Evolutionary conservation across 345 rosid species (phyloP).

Genomic region (Gossypium bickii): DNA sequence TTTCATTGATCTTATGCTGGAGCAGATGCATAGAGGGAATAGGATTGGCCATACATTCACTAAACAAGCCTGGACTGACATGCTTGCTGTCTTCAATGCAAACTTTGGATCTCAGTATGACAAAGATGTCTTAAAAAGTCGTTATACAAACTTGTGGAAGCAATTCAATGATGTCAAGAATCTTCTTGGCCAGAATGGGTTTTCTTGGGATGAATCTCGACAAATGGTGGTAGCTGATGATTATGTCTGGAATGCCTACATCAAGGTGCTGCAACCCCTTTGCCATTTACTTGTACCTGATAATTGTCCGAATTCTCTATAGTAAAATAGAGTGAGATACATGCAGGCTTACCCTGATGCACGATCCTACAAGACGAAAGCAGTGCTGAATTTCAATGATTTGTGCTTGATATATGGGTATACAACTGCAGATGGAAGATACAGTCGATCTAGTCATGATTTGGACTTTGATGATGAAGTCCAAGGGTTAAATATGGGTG

Average conservation of each 20-base stretch:
- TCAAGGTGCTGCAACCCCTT: constrained; percentile 44
- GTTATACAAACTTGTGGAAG: constrained; percentile 74
- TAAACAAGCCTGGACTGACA: constrained; percentile 81
- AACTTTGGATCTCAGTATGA: constrained; percentile 75
- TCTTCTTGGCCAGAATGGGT: constrained; percentile 64
- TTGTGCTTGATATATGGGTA: constrained; percentile 73
- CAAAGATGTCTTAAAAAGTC: constrained; percentile 69
- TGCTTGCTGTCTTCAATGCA: constrained; percentile 58
- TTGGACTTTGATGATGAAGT: constrained; percentile 63
- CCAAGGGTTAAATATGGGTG: constrained; percentile 48
- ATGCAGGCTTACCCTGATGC: constrained; percentile 72
- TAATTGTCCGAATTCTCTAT: not conserved
- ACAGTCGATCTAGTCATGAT: constrained; percentile 87
- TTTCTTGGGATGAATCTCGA: constrained; percentile 72
- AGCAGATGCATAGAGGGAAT: constrained; percentile 71
- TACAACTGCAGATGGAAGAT: constrained; percentile 84
- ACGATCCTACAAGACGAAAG: constrained; percentile 62
- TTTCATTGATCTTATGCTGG: constrained; percentile 84
- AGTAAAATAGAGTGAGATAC: constrained; percentile 19
- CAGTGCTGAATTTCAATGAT: constrained; percentile 61
- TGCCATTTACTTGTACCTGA: not conserved
- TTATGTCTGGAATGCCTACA: constrained; percentile 50
- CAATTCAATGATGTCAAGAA: constrained; percentile 69
- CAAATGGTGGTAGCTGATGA: constrained; percentile 76
- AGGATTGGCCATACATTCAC: constrained; percentile 75